Percentiles rank a stretch among this genome's conserved stretches.
Evolutionary conservation across 768 basidiomycete genomes (phyloP).

Genomic region (Auriculariales sp.): DNA sequence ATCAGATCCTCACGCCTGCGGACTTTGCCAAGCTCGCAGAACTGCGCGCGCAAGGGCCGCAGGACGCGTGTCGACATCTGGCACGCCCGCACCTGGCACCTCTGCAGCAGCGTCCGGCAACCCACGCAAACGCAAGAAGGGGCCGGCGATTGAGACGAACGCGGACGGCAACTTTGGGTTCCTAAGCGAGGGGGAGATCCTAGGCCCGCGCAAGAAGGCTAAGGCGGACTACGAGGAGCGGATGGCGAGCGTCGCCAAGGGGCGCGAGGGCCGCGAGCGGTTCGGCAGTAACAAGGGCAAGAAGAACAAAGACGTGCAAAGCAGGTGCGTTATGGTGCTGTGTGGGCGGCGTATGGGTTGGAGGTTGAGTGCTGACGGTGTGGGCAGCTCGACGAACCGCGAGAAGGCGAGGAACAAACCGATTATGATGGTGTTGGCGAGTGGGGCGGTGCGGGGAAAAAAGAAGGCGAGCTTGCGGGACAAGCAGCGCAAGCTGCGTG

Average conservation of each 20-base stretch:
- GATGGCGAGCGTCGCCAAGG: constrained; percentile 80
- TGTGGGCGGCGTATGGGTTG: too few relatives aligned
- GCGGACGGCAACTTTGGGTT: constrained; percentile 40
- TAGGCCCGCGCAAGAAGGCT: constrained; percentile 84
- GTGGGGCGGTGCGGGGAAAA: constrained; percentile 62
- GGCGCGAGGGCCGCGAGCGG: constrained; percentile 89
- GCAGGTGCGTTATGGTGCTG: too few relatives aligned
- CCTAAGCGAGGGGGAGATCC: constrained; percentile 81
- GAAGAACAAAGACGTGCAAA: constrained; percentile 66
- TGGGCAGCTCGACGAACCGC: constrained; percentile 81
- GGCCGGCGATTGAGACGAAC: constrained; percentile 10
- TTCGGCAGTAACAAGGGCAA: constrained; percentile 86
- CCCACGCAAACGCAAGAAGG: constrained; percentile 66
- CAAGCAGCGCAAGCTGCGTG: constrained; percentile 65
- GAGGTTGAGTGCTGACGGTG: too few relatives aligned
- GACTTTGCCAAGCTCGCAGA: constrained; percentile 90
- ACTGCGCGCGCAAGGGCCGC: constrained; percentile 66
- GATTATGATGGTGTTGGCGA: constrained; percentile 83
- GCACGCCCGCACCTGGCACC: too few relatives aligned
- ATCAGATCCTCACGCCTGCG: constrained; percentile 88
- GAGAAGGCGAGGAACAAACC: constrained; percentile 93
- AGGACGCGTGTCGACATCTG: too few relatives aligned
- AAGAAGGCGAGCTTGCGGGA: constrained; percentile 63
- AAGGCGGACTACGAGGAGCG: constrained; percentile 92
- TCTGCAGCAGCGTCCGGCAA: constrained; percentile 46